Conservation (phyloP, 1,284 basidiomycete genomes). For the Cutaneotrichosporon sp. region DNA sequence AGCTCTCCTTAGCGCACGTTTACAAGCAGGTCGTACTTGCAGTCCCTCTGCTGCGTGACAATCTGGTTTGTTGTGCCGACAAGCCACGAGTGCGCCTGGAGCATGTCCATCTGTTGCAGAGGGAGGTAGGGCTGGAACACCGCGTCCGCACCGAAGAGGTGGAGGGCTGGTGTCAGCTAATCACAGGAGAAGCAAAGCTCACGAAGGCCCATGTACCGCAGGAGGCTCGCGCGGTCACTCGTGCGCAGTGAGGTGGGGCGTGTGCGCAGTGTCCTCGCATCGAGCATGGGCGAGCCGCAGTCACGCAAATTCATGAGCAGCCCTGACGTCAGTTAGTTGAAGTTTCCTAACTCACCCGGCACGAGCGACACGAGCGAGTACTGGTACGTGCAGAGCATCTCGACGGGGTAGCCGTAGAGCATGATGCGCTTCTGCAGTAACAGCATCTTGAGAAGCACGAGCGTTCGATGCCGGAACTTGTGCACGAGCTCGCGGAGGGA, state of each 20-base stretch:
- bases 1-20: constrained; percentile 61
- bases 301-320: constrained; percentile 86
- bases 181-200: constrained; percentile 59
- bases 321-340: constrained; percentile 54
- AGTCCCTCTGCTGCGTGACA: constrained; percentile 87
- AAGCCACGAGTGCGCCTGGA: constrained; percentile 78
- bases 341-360: constrained; percentile 59
- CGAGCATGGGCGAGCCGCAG: constrained; percentile 83
- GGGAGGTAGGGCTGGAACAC: constrained; percentile 99
- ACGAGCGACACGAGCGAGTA: constrained; percentile 87
- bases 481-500: constrained; percentile 89
- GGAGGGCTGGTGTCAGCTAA: constrained; percentile 34
- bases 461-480: constrained; percentile 86
- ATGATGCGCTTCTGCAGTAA: constrained; percentile 92
- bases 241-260: constrained; percentile 79
- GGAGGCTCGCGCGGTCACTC: constrained; percentile 85
- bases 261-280: constrained; percentile 60
- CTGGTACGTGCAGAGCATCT: constrained; percentile 93
- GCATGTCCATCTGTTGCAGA: constrained; percentile 88
- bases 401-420: constrained; percentile 96
- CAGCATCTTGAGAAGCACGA: constrained; percentile 91
- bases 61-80: constrained; percentile 90
- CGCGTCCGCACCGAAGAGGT: constrained; percentile 79
- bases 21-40: constrained; percentile 76
- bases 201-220: constrained; percentile 90